Base-by-base conservation (phyloP, 306 rosid genomes). In the Prunus padus region DNA sequence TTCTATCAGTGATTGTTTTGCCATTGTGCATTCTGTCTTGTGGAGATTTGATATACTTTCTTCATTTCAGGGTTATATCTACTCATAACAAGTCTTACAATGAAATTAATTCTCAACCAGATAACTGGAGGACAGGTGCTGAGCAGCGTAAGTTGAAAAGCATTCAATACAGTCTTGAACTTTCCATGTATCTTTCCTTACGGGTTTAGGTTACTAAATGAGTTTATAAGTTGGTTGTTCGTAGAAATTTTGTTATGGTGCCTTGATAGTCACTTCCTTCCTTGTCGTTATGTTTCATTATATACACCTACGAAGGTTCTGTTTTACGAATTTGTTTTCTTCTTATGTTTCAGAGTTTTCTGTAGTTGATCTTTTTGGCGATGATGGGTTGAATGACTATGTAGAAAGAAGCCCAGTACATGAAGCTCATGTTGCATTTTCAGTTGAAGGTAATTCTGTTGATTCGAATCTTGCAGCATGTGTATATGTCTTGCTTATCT, bases 341-440 rank as follows among this genome's bases (percentile, higher is more conserved):
- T 64, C 75, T 86, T 37, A 37, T 37, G 31, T 71, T 75, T 46
- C 82, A 95, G 98, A 80, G 75, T 79, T 83, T 66, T 92, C 92
- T 77, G 82, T 95, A 65, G 79, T 92, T 56, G 96, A 92, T 90
- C 86, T 92, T 85, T 74, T 95, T 61, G 81, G 81, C 59, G 93
- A 82, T 82, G 96, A 95, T 78, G 93, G 80, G 76, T 78, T 71
- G 67, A 84, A 82, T 72, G 82, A 74, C 51, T 56, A 80, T 15
- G 28, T 26, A 74, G 82, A 83, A 80, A 82, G 76, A 79, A 74
- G 79, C 79, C 89, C 86, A 1, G 83, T 81, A 62, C 83, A 77
- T 23, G 98, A 95, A 90, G 92, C 84, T 74, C 98, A 95, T 79
- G 96, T 90, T 83, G 89, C 98, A 76, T 89, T 95, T 87, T 95